These are phyloP conservation scores for Alternaria consortialis DNA, from an alignment of 2,329 filamentous ascomycete species.

Conservation along the genomic window DNA sequence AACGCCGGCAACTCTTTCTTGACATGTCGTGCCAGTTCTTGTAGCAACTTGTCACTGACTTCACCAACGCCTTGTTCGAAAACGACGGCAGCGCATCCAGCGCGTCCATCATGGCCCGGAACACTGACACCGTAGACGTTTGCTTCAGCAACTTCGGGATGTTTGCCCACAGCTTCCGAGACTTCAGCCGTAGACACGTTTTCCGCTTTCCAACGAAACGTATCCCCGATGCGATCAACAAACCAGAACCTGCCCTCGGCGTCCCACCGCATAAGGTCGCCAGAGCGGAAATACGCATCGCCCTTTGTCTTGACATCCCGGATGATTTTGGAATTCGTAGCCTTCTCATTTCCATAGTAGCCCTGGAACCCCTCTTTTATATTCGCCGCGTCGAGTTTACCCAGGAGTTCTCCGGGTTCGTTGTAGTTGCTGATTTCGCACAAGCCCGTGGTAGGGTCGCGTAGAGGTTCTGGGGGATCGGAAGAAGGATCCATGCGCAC, in stretches of 20 bases:
- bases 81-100: slow-evolving; percentile 56
- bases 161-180: slow-evolving; percentile 51
- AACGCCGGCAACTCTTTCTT: slow-evolving; percentile 52
- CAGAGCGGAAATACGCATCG: slow-evolving; percentile 51
- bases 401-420: slow-evolving; percentile 76
- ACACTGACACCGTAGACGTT: slow-evolving; percentile 58
- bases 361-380: slow-evolving; percentile 67
- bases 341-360: slow-evolving; percentile 64
- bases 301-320: slow-evolving; percentile 46
- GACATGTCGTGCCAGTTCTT: slow-evolving; percentile 48
- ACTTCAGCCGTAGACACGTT: slow-evolving; percentile 59
- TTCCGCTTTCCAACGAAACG: slow-evolving; percentile 56
- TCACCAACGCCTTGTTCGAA: slow-evolving; percentile 24
- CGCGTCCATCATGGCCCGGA: slow-evolving; percentile 55
- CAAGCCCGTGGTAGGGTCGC: slow-evolving; percentile 72
- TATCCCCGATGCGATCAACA: slow-evolving; percentile 52
- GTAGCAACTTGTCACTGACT: slow-evolving; percentile 23
- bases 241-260: slow-evolving; percentile 49
- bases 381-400: slow-evolving; percentile 42
- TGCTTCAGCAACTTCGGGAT: slow-evolving; percentile 51
- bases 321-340: slow-evolving; percentile 46
- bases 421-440: slow-evolving; percentile 68
- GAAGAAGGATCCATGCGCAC: slow-evolving; percentile 73
- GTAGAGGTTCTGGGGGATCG: slow-evolving; percentile 64
- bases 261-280: slow-evolving; percentile 47